These are phyloP conservation scores for Proliferodiscus dingleyae DNA, from an alignment of 2,329 filamentous ascomycete species.

Conservation along the genomic window DNA sequence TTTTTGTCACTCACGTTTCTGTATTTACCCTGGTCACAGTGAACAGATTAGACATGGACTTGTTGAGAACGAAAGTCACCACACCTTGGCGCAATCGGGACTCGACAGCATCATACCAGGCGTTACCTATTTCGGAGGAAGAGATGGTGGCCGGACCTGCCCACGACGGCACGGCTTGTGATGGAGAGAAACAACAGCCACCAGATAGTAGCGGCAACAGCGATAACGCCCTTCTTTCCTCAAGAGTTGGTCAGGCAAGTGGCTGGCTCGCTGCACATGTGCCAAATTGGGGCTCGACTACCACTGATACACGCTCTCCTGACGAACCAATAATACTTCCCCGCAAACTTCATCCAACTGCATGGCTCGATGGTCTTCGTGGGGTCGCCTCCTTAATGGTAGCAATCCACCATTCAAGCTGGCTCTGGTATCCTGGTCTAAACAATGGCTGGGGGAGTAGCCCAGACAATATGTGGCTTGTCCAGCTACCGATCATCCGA, in stretches of 20 bases:
- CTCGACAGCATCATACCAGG: not conserved
- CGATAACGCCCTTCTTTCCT: not conserved
- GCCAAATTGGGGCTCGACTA: not conserved
- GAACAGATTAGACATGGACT: no score
- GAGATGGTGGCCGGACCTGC: not conserved
- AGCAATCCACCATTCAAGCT: constrained; percentile 9
- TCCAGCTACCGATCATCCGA: constrained; percentile 36
- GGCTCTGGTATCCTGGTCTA: constrained; percentile 5
- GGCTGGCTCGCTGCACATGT: not conserved
- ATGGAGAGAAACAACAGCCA: no score
- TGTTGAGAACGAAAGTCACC: not conserved
- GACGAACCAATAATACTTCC: not conserved
- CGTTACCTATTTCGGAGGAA: not conserved
- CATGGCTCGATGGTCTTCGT: constrained; percentile 43
- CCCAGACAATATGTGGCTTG: constrained; percentile 3
- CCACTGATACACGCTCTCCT: not conserved
- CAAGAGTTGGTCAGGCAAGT: not conserved
- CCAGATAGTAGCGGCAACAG: no score
- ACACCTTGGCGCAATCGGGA: not conserved
- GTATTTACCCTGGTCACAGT: no score
- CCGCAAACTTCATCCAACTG: constrained; percentile 31
- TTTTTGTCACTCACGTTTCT: no score
- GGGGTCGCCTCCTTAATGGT: constrained; percentile 36
- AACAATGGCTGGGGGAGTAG: constrained; percentile 7
- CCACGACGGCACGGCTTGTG: not conserved